phyloP scores from a whole-genome alignment of 805 yeast species.

The Candida verbasci region DNA sequence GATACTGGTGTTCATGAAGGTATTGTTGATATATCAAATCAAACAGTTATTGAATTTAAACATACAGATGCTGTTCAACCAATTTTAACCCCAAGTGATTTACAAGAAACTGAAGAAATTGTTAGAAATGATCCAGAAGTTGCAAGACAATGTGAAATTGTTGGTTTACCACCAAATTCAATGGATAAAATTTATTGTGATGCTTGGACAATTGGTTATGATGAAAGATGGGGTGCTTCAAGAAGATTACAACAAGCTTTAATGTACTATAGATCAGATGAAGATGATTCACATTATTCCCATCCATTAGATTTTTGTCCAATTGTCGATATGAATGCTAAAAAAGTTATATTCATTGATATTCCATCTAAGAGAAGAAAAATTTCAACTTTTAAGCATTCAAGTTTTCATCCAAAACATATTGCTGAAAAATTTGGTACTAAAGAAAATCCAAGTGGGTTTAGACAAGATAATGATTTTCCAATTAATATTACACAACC shows the following conservation, averaged over 20 bases:
- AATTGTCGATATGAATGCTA: constrained; percentile 68
- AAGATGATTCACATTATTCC: constrained; percentile 72
- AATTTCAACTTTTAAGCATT: constrained; percentile 61
- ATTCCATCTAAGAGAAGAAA: constrained; percentile 73
- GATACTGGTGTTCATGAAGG: constrained; percentile 68
- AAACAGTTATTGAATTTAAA: constrained; percentile 43
- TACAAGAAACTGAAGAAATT: constrained; percentile 56
- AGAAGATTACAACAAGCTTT: constrained; percentile 77
- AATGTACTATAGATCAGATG: constrained; percentile 70
- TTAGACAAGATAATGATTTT: constrained; percentile 52
- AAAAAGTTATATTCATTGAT: constrained; percentile 68
- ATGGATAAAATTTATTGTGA: constrained; percentile 62
- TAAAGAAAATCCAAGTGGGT: constrained; percentile 40
- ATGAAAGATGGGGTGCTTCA: constrained; percentile 74
- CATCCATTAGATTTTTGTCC: constrained; percentile 82
- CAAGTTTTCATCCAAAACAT: constrained; percentile 67
- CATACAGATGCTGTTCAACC: constrained; percentile 64
- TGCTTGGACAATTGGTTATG: constrained; percentile 69
- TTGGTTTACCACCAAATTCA: constrained; percentile 62
- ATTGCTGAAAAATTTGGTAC: constrained; percentile 57
- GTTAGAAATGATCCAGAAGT: constrained; percentile 69
- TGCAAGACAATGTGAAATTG: constrained; percentile 64
- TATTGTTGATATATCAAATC: constrained; percentile 52
- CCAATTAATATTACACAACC: constrained; percentile 76
- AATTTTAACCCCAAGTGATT: constrained; percentile 66